Conservation (phyloP, 1,284 basidiomycete genomes). For the Phenoliferia sp. region DNA sequence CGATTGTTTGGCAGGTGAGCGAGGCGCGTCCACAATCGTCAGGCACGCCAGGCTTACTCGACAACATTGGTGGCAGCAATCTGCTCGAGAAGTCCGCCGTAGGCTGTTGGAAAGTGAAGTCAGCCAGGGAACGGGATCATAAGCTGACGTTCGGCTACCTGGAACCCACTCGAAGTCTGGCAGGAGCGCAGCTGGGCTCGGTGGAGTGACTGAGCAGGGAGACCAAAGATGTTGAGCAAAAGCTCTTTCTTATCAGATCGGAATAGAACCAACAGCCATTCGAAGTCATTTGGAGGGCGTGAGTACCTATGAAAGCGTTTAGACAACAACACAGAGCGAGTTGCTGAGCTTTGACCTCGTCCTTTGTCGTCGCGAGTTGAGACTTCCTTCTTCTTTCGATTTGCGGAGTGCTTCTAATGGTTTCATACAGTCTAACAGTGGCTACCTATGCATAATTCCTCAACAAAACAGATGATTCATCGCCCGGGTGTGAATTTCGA, state of each 20-base stretch:
- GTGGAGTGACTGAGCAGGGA: constrained; percentile 6
- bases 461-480: no score
- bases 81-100: constrained; percentile 59
- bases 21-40: background rate
- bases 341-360: no score
- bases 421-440: no score
- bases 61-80: constrained; percentile 65
- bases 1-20: background rate
- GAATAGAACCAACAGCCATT: constrained; percentile 15
- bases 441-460: no score
- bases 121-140: background rate
- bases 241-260: no score
- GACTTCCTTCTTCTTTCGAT: no score
- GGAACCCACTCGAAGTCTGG: constrained; percentile 16
- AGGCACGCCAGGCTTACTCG: constrained; percentile 48
- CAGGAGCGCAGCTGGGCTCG: constrained; percentile 1
- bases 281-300: background rate
- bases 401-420: no score
- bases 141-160: background rate
- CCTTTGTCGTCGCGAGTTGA: no score
- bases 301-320: no score
- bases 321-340: no score
- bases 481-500: constrained; percentile 8
- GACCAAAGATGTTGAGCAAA: background rate
- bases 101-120: constrained; percentile 47